Percentiles rank a stretch among this genome's conserved stretches.
Conservation (phyloP, 768 basidiomycete species). For the Lentinula sp. region DNA sequence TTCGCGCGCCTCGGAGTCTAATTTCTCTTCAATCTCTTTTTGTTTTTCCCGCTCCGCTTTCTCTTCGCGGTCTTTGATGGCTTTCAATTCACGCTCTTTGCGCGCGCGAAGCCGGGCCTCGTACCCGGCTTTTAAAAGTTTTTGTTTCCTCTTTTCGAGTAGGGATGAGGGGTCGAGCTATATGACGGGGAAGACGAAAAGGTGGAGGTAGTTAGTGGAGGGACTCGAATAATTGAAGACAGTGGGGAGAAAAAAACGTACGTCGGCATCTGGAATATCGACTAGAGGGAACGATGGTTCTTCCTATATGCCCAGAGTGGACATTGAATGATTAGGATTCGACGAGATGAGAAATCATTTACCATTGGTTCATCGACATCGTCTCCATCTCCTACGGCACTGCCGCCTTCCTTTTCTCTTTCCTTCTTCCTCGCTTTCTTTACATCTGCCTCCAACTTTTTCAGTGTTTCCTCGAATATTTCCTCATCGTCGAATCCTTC, state of each 20-base stretch:
- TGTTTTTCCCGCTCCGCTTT: conserved; percentile 64
- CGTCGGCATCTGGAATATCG: conserved; percentile 87
- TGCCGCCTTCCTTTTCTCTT: not conserved
- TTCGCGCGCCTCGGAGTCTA: conserved; percentile 73
- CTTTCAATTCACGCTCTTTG: conserved; percentile 61
- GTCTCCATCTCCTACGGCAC: conserved; percentile 39
- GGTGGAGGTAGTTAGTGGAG: not conserved
- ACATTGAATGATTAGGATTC: not conserved
- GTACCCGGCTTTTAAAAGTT: conserved; percentile 86
- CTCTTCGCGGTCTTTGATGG: conserved; percentile 62
- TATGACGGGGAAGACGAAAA: not conserved
- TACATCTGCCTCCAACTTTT: conserved; percentile 76
- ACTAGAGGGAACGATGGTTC: conserved; percentile 85
- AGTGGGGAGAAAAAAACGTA: conserved; percentile 20
- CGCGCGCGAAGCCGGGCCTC: conserved; percentile 82
- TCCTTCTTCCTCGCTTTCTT: conserved; percentile 81
- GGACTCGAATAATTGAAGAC: not conserved
- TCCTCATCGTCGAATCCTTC: conserved; percentile 78
- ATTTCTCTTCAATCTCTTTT: conserved; percentile 60
- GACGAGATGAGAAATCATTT: conserved; percentile 9
- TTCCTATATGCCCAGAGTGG: conserved; percentile 34
- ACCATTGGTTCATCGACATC: conserved; percentile 48
- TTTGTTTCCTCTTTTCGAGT: conserved; percentile 94
- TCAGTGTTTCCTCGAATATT: conserved; percentile 74
- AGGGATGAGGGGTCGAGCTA: conserved; percentile 85